A percentile compares a stretch with the other conserved stretches of the same genome.
Evolutionary conservation across 345 rosid species (phyloP).

Genomic region (Brassica rapa): DNA sequence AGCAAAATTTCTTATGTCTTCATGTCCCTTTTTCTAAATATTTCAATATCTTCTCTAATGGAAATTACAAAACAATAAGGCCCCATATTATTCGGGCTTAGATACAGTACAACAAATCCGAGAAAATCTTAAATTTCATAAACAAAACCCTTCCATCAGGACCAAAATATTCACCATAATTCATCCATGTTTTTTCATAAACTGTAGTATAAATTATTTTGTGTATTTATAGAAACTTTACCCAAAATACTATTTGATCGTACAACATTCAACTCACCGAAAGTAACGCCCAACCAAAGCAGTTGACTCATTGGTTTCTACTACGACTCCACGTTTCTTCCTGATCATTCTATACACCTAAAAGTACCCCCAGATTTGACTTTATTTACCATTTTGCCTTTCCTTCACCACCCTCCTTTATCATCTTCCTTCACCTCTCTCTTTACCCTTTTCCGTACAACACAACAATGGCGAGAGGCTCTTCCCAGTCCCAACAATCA

Average conservation of each 20-base stretch:
- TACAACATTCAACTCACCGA: constrained; percentile 1
- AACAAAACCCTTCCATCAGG: background rate
- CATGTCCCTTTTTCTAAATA: background rate
- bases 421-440: background rate
- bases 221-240: background rate
- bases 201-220: background rate
- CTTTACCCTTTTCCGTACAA: background rate
- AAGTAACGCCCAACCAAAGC: background rate
- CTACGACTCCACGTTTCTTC: constrained; percentile 27
- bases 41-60: background rate
- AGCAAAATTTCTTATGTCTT: background rate
- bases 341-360: background rate
- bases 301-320: constrained; percentile 5
- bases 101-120: background rate
- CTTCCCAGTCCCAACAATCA: constrained; percentile 75
- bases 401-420: background rate
- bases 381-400: constrained; percentile 24
- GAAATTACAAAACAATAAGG: background rate
- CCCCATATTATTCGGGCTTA: background rate
- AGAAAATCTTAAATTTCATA: background rate
- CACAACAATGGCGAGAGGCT: constrained; percentile 73
- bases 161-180: background rate
- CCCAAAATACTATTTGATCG: background rate
- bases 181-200: background rate
- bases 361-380: constrained; percentile 22